Evolutionary conservation across 2,329 filamentous ascomycete species (phyloP), one percentile per base, ranked within the genome.

Genomic region (Penicillium digitatum): DNA sequence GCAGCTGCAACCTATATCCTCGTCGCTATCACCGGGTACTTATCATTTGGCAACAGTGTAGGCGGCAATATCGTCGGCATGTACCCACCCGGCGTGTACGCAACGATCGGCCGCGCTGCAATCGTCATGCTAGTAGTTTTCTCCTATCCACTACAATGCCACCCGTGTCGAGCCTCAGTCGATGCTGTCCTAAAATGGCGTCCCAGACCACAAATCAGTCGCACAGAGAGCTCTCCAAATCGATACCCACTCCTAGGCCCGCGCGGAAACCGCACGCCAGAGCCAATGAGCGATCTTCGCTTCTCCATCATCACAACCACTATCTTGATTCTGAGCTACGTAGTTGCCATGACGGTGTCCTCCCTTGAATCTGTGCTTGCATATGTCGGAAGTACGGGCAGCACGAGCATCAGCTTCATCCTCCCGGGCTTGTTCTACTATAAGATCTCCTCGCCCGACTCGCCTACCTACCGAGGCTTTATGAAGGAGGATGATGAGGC

Each of bases 101-200:
- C 92, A 1, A 97, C 93, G 1, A 91, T 99, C 63, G 94, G 90
- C 51, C 93, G 95, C 62, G 90, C 91, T 3, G 94, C 94, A 44
- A 99, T 99, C 61, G 94, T 99, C 35, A 82, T 97, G 55, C 84
- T 99, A 1, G 94, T 99, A 63, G 91, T 95, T 73, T 97, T 99
- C 72, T 96, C 91, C 16, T 93, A 97, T 58, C 94, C 94, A 1
- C 82, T 99, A 1, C 94, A 99, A 73, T 88, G 96, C 35, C 94
- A 99, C 70, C 94, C 94, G 0, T 97, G 94, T 75, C 86, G 94
- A 57, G 94, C 94, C n/a, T 95, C 90, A 16, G 79, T 97, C 27
- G 91, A 97, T 67, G 93, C 94, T 0, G 90, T 96, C n/a, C 75
- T 95, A 48, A 92, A 89, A 74, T 97, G 94, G 93, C 85, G 91